These are phyloP conservation scores for Phyllostachys edulis DNA, from an alignment of 176 grass and related monocot species.

Conservation along the genomic window DNA sequence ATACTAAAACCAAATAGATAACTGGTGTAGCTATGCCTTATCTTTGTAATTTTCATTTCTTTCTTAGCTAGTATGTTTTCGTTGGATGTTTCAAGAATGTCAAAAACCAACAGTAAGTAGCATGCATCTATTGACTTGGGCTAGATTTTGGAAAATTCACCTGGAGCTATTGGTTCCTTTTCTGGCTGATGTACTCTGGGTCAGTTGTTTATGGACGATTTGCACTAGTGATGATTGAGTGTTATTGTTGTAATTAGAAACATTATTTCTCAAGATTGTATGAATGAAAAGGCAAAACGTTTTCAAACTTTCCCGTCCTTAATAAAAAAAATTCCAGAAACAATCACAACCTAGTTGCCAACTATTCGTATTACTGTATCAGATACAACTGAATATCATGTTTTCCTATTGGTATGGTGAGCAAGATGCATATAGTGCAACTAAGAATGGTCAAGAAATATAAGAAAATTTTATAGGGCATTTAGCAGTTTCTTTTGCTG, in stretches of 20 bases:
- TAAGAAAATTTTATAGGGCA: background rate
- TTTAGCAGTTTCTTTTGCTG: background rate
- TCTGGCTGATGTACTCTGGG: background rate
- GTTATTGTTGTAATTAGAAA: background rate
- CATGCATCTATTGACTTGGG: background rate
- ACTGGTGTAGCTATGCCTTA: background rate
- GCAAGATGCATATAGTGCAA: background rate
- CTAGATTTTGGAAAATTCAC: background rate
- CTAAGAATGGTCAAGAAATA: background rate
- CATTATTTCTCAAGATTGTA: background rate
- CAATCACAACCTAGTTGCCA: background rate
- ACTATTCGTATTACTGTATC: background rate
- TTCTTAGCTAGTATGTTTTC: background rate
- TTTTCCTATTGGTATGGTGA: background rate
- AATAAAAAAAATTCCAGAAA: background rate
- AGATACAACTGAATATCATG: background rate
- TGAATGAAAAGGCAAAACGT: background rate
- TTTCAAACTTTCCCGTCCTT: background rate
- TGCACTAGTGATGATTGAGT: background rate
- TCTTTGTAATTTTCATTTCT: background rate
- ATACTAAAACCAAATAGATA: background rate
- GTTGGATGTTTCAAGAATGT: background rate
- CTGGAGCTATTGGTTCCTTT: background rate
- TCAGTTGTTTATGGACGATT: background rate
- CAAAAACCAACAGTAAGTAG: background rate